Evolutionary conservation across 2,329 filamentous ascomycete genomes (phyloP).

Genomic region (Sodiomyces alkalinus): DNA sequence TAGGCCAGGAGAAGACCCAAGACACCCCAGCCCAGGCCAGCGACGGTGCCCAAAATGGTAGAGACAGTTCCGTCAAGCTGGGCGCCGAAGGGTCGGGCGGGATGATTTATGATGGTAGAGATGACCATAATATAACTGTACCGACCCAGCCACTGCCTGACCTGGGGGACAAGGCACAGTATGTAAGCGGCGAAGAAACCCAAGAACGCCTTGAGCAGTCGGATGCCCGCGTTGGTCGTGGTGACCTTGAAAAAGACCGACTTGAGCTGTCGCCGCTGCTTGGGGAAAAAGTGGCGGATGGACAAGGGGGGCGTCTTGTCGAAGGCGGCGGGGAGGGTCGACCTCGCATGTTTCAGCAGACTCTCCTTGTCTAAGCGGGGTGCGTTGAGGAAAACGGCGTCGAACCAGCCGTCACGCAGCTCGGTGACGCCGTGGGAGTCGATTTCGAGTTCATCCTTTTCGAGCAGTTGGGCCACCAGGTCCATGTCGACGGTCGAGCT

Average conservation of each 20-base stretch:
- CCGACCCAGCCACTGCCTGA: slow-evolving; percentile 33
- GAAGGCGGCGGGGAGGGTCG: slow-evolving; percentile 30
- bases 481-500: slow-evolving; percentile 9
- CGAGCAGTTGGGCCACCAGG: slow-evolving; percentile 18
- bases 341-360: slow-evolving; percentile 23
- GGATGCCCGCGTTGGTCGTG: slow-evolving; percentile 34
- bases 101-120: slow-evolving; percentile 42
- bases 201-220: slow-evolving; percentile 35
- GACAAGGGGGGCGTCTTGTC: slow-evolving; percentile 31
- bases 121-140: slow-evolving; percentile 41
- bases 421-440: slow-evolving; percentile 28
- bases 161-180: slow-evolving; percentile 34
- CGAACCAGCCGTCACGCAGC: slow-evolving; percentile 30
- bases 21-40: slow-evolving; percentile 38
- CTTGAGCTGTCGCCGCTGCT: slow-evolving; percentile 28
- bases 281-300: slow-evolving; percentile 27
- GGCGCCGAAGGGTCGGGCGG: slow-evolving; percentile 37
- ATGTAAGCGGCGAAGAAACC: slow-evolving; percentile 41
- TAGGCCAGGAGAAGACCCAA: slow-evolving; percentile 38
- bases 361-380: slow-evolving; percentile 20
- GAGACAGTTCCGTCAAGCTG: slow-evolving; percentile 40
- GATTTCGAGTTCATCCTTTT: slow-evolving; percentile 17
- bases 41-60: slow-evolving; percentile 36
- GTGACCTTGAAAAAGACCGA: slow-evolving; percentile 23
- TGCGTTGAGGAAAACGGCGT: slow-evolving; percentile 30